phyloP scores from a whole-genome alignment of 2,329 filamentous ascomycete species.

The Colletotrichum camelliae region DNA sequence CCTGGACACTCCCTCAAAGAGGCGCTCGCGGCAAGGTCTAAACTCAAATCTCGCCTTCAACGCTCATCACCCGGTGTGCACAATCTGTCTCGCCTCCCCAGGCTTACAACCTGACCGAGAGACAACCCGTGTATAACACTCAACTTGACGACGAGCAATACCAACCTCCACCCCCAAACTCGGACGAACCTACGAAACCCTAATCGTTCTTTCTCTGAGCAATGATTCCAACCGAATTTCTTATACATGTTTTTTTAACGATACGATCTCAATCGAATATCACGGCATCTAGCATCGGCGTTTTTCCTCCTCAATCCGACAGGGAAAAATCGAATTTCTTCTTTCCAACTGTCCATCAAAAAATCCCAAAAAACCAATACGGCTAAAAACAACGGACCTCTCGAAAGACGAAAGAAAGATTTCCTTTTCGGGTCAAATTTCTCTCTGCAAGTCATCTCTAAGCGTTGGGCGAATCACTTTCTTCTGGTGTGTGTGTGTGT shows the following conservation, averaged over 20 bases:
- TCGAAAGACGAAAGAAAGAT: background rate
- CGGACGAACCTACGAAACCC: constrained; percentile 5
- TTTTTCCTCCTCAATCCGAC: constrained; percentile 11
- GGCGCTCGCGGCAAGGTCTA: constrained; percentile 30
- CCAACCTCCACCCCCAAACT: background rate
- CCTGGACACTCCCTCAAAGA: constrained; percentile 72
- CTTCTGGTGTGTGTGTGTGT: background rate
- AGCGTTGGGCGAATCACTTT: background rate
- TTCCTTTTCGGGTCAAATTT: background rate
- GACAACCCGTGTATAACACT: background rate
- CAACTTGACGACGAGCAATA: background rate
- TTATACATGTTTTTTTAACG: constrained; percentile 14
- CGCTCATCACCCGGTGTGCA: background rate
- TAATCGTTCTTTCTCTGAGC: constrained; percentile 14
- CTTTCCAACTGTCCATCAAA: background rate
- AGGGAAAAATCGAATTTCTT: background rate
- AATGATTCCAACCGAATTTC: constrained; percentile 3
- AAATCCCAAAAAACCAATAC: background rate
- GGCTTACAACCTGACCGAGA: background rate
- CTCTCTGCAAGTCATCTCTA: background rate
- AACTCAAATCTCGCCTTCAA: background rate
- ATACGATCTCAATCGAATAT: constrained; percentile 7
- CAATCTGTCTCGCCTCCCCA: constrained; percentile 2
- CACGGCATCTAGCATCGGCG: constrained; percentile 24
- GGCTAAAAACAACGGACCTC: background rate